Base-by-base conservation (phyloP, 768 basidiomycete species). In the Boletales sp. region DNA sequence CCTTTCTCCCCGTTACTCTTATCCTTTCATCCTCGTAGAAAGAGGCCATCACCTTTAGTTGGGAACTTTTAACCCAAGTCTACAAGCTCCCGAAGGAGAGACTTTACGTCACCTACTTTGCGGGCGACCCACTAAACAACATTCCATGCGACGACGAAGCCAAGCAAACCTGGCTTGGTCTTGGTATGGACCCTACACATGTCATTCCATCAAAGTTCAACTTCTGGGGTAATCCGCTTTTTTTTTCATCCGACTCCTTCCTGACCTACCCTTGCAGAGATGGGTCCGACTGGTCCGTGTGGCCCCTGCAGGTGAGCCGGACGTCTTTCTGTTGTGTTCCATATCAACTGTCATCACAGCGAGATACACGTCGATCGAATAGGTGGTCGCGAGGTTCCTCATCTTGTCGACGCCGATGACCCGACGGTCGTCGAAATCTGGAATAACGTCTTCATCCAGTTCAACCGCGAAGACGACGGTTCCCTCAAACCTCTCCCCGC, bases 381-480 rank as follows among this genome's bases (percentile, higher is more conserved):
- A 55, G 96, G 96, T n/a, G 90, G 88, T n/a, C 82, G 96, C 44
- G 92, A 97, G 64, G 95, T 94, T 45, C 82, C 94, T 7, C 77
- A 85, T 60, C 83, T 96, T 41, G 96, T 99, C 57, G 98, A 99
- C 68, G 78, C 85, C 59, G 96, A 99, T 66, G 96, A 98, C 64
- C 94, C 96, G 2, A 86, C 94, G 55, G 96, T 99, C 8, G 79
- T 99, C 50, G 93, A 95, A 70, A 94, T 99, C 58, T 99, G 96
- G 96, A 99, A 99, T 75, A 97, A 96, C 66, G 96, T 99, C 49
- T 99, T 97, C 67, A 98, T 99, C 64, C 94, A 97, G 62, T 99
- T 89, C 75, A 98, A 99, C 67, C 89, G 96, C 41, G 95, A 98
- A 68, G 80, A 83, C 39, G 89, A 94, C 50, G 87, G 89, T 36